Conservation (phyloP, 2,329 filamentous ascomycete species). For the Calycina marina region DNA sequence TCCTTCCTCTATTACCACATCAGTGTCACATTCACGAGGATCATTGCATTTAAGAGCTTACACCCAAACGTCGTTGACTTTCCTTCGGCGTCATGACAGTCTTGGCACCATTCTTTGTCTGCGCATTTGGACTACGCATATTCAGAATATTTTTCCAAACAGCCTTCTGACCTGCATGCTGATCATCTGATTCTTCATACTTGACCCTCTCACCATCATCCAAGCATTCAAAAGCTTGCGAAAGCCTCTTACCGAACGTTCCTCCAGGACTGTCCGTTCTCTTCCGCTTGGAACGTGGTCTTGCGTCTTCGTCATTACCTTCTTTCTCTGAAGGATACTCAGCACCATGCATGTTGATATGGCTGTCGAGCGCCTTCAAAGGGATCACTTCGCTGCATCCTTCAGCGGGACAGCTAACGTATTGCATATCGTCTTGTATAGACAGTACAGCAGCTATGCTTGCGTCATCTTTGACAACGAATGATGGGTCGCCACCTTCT, state of each 20-base stretch:
- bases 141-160: conserved; percentile 22
- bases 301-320: conserved; percentile 6
- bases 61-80: no score
- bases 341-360: conserved; percentile 40
- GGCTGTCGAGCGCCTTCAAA: conserved; percentile 36
- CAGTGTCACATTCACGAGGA: no score
- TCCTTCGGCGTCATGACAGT: no score
- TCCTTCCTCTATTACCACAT: conserved; percentile 39
- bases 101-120: no score
- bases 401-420: conserved; percentile 38
- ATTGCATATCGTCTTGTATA: conserved; percentile 22
- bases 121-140: conserved; percentile 15
- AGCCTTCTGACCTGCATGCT: conserved; percentile 13
- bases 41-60: no score
- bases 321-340: conserved; percentile 12
- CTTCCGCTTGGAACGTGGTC: no score
- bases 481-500: conserved; percentile 20
- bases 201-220: conserved; percentile 6
- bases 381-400: conserved; percentile 45
- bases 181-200: conserved; percentile 7
- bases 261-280: conserved; percentile 6
- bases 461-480: conserved; percentile 18
- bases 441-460: conserved; percentile 11
- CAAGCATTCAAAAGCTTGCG: conserved; percentile 14
- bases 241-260: conserved; percentile 15